Evolutionary conservation across 1,284 basidiomycete genomes (phyloP), one percentile per base, ranked within the genome.

Genomic region (Trametes sp.): DNA sequence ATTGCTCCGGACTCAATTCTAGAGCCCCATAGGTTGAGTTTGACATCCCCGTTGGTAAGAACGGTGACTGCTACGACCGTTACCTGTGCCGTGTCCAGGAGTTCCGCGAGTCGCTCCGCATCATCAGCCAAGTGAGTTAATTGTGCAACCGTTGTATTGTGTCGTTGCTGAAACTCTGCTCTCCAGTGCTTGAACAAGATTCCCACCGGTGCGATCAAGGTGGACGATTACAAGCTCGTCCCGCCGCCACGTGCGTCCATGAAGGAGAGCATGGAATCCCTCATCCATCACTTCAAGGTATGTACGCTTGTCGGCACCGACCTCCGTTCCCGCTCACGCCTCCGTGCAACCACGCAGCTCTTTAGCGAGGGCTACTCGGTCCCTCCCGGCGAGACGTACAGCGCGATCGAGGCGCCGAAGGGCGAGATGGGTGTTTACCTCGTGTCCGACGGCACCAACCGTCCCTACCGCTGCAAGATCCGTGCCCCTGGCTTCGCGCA

Each of bases 231-330:
- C 83, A 99, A 98, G 81, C 89, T 98, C 65, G 92, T 94, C 1
- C 95, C 97, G n/a, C 98, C 97, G 44, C 96, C 98, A 21, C 89
- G 97, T 66, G 96, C 97, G 1, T 90, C 89, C 54, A 99, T 99
- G 98, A 99, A 99, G 82, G 97, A 99, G 83, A 94, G 89, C 78
- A 98, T 98, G 96, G 95, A 98, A 80, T 89, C 92, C 14, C 85
- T 98, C 67, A 98, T 98, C 72, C 96, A 98, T 78, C 97, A 99
- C 83, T 99, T 99, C 84, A 98, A 98, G 85, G 91, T 86, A 65
- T 26, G 74, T 72, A 10, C 42, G 28, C 16, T 42, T 6, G 16
- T 29, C 31, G 26, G 53, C 16, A 72, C 75, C 31, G 26, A 53
- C 16, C 33, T n/a, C 24, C 28, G n/a, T 28, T 21, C 26, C 36